Evolutionary conservation across 805 yeast genomes (phyloP).

Genomic region (Saturnispora mendoncae): DNA sequence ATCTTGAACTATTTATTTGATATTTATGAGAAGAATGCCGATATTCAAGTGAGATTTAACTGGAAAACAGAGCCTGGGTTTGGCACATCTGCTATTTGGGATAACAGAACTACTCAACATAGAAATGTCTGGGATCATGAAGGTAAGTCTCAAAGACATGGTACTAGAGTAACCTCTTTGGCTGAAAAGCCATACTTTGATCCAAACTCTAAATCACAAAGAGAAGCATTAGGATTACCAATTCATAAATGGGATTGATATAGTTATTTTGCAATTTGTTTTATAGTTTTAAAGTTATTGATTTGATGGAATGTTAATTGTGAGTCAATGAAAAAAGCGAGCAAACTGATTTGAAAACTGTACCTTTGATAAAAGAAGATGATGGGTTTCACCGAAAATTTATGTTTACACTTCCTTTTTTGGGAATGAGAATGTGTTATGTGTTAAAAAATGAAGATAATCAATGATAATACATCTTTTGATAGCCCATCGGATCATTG

Average conservation of each 20-base stretch:
- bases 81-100: slow-evolving; percentile 43
- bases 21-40: slow-evolving; percentile 42
- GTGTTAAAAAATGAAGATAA: too few species aligned
- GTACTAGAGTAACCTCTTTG: slow-evolving; percentile 44
- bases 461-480: too few species aligned
- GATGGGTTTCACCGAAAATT: too few species aligned
- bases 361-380: too few species aligned
- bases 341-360: not conserved
- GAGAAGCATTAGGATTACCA: slow-evolving; percentile 5
- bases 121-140: slow-evolving; percentile 36
- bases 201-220: slow-evolving; percentile 23
- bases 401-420: too few species aligned
- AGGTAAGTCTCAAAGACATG: slow-evolving; percentile 39
- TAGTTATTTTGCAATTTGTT: not conserved
- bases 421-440: too few species aligned
- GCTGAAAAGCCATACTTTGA: slow-evolving; percentile 48
- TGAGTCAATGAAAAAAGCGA: not conserved
- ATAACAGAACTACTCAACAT: slow-evolving; percentile 39
- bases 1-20: slow-evolving; percentile 39
- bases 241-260: slow-evolving; percentile 3
- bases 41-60: slow-evolving; percentile 46
- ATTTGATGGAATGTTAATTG: too few species aligned
- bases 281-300: too few species aligned
- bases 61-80: slow-evolving; percentile 33
- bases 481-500: too few species aligned